Conservation (phyloP, 2,329 filamentous ascomycete species). For the Venturia asperata region DNA sequence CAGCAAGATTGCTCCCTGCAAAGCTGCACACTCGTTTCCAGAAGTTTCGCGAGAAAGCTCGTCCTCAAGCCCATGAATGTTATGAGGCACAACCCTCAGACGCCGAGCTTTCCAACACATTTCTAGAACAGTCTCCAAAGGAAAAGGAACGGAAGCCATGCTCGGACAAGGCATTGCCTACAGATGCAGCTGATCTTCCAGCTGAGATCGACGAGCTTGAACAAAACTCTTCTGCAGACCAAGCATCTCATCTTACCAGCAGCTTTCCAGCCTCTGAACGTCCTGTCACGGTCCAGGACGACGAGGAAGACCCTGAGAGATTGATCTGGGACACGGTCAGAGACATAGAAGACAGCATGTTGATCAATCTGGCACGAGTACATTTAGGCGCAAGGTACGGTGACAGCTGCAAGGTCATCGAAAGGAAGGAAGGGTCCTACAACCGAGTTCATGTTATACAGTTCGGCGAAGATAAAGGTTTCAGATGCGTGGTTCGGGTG, state of each 20-base stretch:
- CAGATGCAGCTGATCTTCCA: background rate
- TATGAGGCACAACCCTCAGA: background rate
- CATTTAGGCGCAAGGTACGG: background rate
- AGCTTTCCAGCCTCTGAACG: background rate
- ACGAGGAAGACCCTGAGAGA: background rate
- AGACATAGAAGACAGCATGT: background rate
- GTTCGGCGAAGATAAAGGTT: background rate
- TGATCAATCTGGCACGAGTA: background rate
- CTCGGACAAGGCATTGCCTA: background rate
- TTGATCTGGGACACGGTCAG: background rate
- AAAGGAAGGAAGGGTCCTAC: conserved; percentile 2
- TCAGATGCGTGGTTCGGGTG: conserved; percentile 1
- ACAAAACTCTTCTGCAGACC: background rate
- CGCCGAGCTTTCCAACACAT: background rate
- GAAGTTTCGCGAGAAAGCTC: background rate
- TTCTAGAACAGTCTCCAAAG: background rate
- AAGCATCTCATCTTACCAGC: background rate
- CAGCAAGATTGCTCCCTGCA: background rate
- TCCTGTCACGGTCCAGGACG: background rate
- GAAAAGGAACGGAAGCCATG: background rate
- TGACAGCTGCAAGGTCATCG: background rate
- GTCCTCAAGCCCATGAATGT: background rate
- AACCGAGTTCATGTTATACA: background rate
- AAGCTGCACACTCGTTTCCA: background rate
- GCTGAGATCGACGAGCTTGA: background rate